Evolutionary conservation across 352 stramenopile genomes (phyloP), one percentile per base, ranked within the genome.

Genomic region (Phytophthora constricta): DNA sequence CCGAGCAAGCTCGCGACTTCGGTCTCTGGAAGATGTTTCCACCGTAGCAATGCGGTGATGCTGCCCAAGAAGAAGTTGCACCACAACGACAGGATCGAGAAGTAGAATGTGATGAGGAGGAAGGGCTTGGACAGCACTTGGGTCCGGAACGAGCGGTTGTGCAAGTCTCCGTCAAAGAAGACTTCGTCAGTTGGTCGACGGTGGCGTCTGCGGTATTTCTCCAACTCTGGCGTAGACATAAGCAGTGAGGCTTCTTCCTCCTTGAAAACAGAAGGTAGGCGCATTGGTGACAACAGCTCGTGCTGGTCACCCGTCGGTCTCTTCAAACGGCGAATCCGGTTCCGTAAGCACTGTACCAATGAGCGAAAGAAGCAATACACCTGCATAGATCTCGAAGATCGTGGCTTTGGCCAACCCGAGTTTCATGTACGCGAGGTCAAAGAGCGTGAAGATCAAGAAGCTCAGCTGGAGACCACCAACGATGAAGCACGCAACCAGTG

Each of bases 11-110:
- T 60, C 11, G 62, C 58, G 14, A 92, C 79, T 13, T 76, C 59
- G 14, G 46, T 68, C n/a, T 78, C 63, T 5, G 76, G 41, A 17
- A 93, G 60, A 27, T 65, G 52, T 43, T 90, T 85, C 68, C 76
- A 80, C 8, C 77, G 77, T 42, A 93, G 56, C 47, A 91, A 73
- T 33, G 68, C 71, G 11, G 74, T 87, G 11, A 95, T 69, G 39
- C 76, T 91, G 47, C 82, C 87, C 34, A 96, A 68, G 62, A 93
- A 95, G 62, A 94, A 94, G 61, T 96, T 95, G 58, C 84, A 92
- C 70, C 82, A 93, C 45, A 96, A 85, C n/a, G 75, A 80, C 39
- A 82, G 68, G 33, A 93, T 75, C 0, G 85, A 75, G 56, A 96
- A 95, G 64, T 91, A 87, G 42, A 89, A 72, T n/a, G 75, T 69